Evolutionary conservation across 2,329 filamentous ascomycete species (phyloP).

Genomic region (Tricladium varicosporioides): DNA sequence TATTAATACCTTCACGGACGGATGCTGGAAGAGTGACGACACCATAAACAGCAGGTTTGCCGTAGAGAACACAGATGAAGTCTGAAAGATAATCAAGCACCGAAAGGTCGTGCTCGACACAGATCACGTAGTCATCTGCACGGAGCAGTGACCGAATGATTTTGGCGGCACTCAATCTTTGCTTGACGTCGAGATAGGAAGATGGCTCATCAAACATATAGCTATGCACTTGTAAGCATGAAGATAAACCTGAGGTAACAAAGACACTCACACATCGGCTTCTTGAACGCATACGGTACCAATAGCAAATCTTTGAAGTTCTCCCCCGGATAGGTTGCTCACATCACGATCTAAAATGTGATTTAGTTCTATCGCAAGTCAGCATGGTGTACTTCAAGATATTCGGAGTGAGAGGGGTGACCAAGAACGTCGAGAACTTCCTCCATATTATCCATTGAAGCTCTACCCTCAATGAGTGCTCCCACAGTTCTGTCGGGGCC

Average conservation of each 20-base stretch:
- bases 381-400: not conserved
- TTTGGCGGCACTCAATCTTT: constrained; percentile 87
- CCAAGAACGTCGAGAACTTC: constrained; percentile 78
- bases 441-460: constrained; percentile 75
- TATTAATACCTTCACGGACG: constrained; percentile 98
- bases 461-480: constrained; percentile 71
- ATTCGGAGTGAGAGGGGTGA: constrained; percentile 30
- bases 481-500: constrained; percentile 77
- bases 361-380: constrained; percentile 61
- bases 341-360: constrained; percentile 94
- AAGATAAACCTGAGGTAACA: too few species aligned
- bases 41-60: constrained; percentile 92
- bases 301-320: constrained; percentile 96
- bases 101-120: constrained; percentile 98
- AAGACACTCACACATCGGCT: constrained; percentile 70
- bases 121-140: constrained; percentile 92
- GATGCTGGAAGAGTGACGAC: constrained; percentile 95
- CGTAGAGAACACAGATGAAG: constrained; percentile 97
- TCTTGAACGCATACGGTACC: constrained; percentile 93
- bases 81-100: constrained; percentile 98
- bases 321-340: constrained; percentile 87
- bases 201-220: constrained; percentile 99
- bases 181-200: constrained; percentile 98
- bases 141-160: constrained; percentile 90
- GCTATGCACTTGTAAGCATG: constrained; percentile 5